Evolutionary conservation across 352 stramenopile genomes (phyloP).

Genomic region (Phytophthora pseudosyringae): DNA sequence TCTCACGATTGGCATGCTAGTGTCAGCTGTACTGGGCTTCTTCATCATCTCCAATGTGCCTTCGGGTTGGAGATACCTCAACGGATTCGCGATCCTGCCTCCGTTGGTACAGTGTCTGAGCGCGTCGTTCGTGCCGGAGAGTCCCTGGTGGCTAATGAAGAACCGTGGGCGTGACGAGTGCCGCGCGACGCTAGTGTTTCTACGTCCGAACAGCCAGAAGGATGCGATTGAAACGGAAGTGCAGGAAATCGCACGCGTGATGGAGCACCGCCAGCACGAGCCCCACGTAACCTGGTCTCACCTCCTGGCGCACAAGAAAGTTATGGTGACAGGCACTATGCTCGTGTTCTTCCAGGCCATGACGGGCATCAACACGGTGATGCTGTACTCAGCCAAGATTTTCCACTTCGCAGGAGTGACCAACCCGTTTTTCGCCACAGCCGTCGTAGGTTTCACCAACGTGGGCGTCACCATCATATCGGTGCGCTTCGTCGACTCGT

Average conservation of each 20-base stretch:
- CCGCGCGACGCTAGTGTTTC: constrained; percentile 42
- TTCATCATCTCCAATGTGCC: constrained; percentile 79
- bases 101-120: constrained; percentile 66
- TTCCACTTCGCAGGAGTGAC: constrained; percentile 90
- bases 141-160: constrained; percentile 91
- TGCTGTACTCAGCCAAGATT: constrained; percentile 92
- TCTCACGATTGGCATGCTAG: constrained; percentile 89
- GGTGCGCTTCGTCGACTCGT: constrained; percentile 76
- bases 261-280: constrained; percentile 61
- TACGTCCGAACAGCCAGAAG: constrained; percentile 42
- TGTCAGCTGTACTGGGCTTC: constrained; percentile 76
- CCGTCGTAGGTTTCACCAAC: constrained; percentile 76
- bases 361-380: constrained; percentile 93
- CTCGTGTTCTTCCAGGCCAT: constrained; percentile 89
- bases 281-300: constrained; percentile 55
- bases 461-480: constrained; percentile 84
- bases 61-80: constrained; percentile 87
- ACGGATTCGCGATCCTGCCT: constrained; percentile 72
- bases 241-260: constrained; percentile 62
- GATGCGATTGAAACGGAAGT: constrained; percentile 67
- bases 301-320: constrained; percentile 64
- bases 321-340: constrained; percentile 60
- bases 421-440: constrained; percentile 84
- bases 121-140: constrained; percentile 78
- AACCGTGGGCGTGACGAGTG: constrained; percentile 55